These are phyloP conservation scores for Cerrena zonata DNA, from an alignment of 1,284 basidiomycete species.

Conservation along the genomic window DNA sequence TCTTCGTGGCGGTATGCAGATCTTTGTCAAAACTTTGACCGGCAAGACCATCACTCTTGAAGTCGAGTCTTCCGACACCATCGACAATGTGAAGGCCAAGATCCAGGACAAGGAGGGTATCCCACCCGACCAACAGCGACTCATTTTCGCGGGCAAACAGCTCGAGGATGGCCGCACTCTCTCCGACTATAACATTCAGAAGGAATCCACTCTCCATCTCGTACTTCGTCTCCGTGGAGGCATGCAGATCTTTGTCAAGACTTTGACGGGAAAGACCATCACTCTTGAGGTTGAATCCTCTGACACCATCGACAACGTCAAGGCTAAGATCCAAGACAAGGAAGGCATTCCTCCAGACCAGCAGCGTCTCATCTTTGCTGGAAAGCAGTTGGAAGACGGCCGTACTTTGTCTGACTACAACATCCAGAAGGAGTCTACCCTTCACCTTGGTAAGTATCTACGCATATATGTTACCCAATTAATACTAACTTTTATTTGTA, in stretches of 20 bases:
- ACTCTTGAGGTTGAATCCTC: conserved; percentile 59
- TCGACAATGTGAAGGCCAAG: conserved; percentile 51
- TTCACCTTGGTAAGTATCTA: conserved; percentile 32
- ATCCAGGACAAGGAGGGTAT: conserved; percentile 57
- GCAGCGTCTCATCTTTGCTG: conserved; percentile 69
- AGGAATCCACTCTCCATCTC: conserved; percentile 78
- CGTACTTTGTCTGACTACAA: conserved; percentile 49
- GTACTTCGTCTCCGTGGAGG: conserved; percentile 83
- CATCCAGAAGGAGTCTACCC: conserved; percentile 21
- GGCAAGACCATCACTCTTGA: conserved; percentile 47
- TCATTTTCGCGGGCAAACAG: conserved; percentile 88
- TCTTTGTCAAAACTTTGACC: conserved; percentile 64
- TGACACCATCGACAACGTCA: conserved; percentile 20
- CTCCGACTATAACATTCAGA: conserved; percentile 81
- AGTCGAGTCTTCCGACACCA: conserved; percentile 42
- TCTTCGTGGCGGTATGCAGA: conserved; percentile 71
- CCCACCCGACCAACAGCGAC: conserved; percentile 79
- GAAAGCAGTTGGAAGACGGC: conserved; percentile 51
- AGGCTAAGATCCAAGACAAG: conserved; percentile 21
- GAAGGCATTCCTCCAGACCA: conserved; percentile 69
- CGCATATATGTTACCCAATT: conserved; percentile 40
- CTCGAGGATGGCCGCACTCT: conserved; percentile 76
- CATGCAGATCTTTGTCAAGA: conserved; percentile 88
- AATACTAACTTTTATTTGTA: conserved; percentile 4
- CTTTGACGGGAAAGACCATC: conserved; percentile 89